These are phyloP conservation scores for Pythium folliculosum DNA, from an alignment of 352 stramenopile genomes.

Conservation along the genomic window DNA sequence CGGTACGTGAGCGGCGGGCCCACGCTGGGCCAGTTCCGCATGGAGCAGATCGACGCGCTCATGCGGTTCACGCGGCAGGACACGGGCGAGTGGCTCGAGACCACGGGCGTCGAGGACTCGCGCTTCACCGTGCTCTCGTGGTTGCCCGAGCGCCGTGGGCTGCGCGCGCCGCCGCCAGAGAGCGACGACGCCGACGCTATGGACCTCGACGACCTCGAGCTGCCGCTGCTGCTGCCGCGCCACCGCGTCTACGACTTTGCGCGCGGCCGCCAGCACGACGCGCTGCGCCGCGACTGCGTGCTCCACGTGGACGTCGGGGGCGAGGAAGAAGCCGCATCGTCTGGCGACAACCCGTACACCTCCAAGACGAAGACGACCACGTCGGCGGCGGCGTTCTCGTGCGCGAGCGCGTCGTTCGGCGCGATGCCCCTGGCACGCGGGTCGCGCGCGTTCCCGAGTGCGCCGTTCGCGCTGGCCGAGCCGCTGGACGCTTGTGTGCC, in stretches of 20 bases:
- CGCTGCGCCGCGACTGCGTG: constrained; percentile 40
- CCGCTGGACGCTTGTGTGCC: constrained; percentile 56
- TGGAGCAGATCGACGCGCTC: constrained; percentile 59
- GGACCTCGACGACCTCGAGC: constrained; percentile 30
- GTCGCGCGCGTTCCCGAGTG: constrained; percentile 27
- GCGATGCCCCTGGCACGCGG: constrained; percentile 33
- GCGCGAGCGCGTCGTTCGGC: constrained; percentile 64
- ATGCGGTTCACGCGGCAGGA: constrained; percentile 65
- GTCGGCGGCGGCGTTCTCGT: constrained; percentile 42
- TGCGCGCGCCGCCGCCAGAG: constrained; percentile 1
- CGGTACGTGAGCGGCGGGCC: constrained; percentile 58
- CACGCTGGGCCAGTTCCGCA: constrained; percentile 58
- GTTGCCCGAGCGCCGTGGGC: constrained; percentile 25
- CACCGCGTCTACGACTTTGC: constrained; percentile 47
- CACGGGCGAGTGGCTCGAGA: constrained; percentile 73
- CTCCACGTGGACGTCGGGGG: constrained; percentile 35
- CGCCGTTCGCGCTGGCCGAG: constrained; percentile 49
- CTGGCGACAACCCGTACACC: constrained; percentile 24
- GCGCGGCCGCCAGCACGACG: constrained; percentile 14
- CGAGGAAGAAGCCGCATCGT: neutral
- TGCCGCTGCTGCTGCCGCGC: constrained; percentile 38
- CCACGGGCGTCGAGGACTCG: constrained; percentile 46
- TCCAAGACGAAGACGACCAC: neutral
- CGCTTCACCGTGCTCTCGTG: constrained; percentile 28
- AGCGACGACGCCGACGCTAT: neutral